Evolutionary conservation across 1,284 basidiomycete species (phyloP), one percentile per base, ranked within the genome.

Genomic region (Irpex lacteus): DNA sequence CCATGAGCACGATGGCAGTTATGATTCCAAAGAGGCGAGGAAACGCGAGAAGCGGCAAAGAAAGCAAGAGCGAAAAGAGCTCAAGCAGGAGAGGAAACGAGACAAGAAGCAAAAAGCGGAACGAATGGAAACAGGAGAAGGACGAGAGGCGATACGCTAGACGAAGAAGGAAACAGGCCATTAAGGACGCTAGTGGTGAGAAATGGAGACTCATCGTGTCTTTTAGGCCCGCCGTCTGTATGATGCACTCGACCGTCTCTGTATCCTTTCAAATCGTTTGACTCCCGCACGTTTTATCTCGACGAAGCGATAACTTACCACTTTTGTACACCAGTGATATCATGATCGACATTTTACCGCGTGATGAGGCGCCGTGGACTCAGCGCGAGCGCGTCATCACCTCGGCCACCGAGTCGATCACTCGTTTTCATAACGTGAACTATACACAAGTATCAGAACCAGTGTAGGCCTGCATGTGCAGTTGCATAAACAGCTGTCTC

Each of bases 171-270:
- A 50, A 7, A 36, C 40, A 18, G 18, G 21, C 13, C 13, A 8
- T 21, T 38, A 52, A 15, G 59, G 19, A 18, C 13, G 58, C 21
- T 15, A 21, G 59, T 11, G 19, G 26, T 8, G 59, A 60, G 47
- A 60, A 50, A 21, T 60, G 59, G 59, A 44, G 49, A 21, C 59
- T 60, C 13, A 38, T 60, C 15, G 47, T 60, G 7, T 60, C 59
- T 1, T 60, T 49, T 26, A 60, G 47, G 47, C n/a, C 44, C 59
- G 37, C 13, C 18, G 19, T 13, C 21, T 34, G 26, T 18, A 21
- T 38, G 21, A 57, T 26, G 26, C 26, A 26, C 26, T 26, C 26
- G 26, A 26, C 26, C 26, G 26, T 26, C 26, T 26, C 26, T 26
- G 26, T 26, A 26, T n/a, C n/a, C n/a, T n/a, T n/a, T n/a, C n/a